Evolutionary conservation across 2,329 filamentous ascomycete species (phyloP).

Genomic region (Aspergillus costaricaensis): DNA sequence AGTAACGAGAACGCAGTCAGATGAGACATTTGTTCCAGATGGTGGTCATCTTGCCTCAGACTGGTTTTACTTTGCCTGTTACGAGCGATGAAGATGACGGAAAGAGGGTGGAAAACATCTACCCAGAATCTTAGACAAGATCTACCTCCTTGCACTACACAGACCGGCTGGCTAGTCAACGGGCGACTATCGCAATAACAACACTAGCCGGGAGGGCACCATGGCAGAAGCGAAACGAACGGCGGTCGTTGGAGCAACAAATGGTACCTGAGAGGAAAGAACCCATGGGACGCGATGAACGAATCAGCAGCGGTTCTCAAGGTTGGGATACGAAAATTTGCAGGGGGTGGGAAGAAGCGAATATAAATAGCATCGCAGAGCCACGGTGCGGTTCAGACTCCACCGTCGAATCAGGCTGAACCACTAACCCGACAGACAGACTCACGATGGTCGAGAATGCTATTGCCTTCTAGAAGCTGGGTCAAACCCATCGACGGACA

Average conservation of each 20-base stretch:
- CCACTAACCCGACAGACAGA: background rate
- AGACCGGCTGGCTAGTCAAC: background rate
- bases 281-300: background rate
- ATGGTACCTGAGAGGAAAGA: background rate
- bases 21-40: too few relatives aligned
- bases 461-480: constrained; percentile 1
- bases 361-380: constrained; percentile 7
- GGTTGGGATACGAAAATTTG: constrained; percentile 1
- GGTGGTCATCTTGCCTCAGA: too few relatives aligned
- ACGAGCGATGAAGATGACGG: too few relatives aligned
- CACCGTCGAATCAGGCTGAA: constrained; percentile 4
- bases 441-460: background rate
- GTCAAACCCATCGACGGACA: background rate
- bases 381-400: constrained; percentile 2
- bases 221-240: background rate
- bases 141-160: background rate
- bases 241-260: background rate
- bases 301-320: background rate
- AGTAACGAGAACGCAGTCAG: too few relatives aligned
- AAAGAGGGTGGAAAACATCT: too few relatives aligned
- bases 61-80: too few relatives aligned
- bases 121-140: background rate
- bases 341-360: background rate
- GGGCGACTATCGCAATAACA: background rate
- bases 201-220: background rate